phyloP scores from a whole-genome alignment of 345 rosid genomes.

The Mallotus nudiflorus region DNA sequence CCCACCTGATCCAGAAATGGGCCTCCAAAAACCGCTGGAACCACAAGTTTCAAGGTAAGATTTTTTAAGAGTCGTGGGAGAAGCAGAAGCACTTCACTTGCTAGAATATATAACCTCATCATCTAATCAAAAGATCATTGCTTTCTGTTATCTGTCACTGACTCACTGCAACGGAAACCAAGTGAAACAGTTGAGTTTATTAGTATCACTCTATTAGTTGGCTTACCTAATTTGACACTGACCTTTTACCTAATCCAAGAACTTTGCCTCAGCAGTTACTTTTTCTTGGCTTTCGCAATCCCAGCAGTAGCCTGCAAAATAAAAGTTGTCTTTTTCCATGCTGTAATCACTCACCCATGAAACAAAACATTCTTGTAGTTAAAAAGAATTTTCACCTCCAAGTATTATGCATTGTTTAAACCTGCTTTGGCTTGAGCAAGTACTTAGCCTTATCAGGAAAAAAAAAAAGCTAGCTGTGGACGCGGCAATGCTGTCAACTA shows the following conservation, averaged over 20 bases:
- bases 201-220: neutral
- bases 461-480: neutral
- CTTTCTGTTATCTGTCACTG: constrained; percentile 19
- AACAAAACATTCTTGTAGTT: neutral
- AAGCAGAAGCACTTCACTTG: constrained; percentile 12
- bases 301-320: neutral
- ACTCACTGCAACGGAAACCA: neutral
- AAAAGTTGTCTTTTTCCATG: neutral
- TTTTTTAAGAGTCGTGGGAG: neutral
- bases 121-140: neutral
- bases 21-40: constrained; percentile 2
- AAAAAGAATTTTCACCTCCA: neutral
- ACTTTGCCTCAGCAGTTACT: neutral
- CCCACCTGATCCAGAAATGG: constrained; percentile 1
- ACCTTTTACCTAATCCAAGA: constrained; percentile 6
- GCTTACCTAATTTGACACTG: constrained; percentile 13
- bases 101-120: neutral
- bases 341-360: neutral
- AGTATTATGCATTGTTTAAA: no score
- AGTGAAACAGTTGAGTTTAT: constrained; percentile 13
- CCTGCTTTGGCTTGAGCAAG: no score
- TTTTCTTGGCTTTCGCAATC: no score
- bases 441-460: neutral
- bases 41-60: constrained; percentile 4
- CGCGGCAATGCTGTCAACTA: neutral